These are phyloP conservation scores for Nakazawaea populi DNA, from an alignment of 805 yeast species.

Conservation along the genomic window DNA sequence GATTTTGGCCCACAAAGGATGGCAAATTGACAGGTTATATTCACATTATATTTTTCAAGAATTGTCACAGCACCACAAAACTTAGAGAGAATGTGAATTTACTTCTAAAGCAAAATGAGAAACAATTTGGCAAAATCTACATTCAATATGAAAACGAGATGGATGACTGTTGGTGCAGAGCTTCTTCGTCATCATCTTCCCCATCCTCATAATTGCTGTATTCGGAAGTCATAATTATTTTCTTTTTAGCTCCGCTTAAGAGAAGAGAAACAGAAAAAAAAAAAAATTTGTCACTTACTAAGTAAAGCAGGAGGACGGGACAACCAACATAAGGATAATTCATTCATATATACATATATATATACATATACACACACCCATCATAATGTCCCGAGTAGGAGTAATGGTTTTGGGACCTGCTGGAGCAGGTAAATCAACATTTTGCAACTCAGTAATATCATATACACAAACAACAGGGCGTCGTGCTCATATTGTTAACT, in stretches of 20 bases:
- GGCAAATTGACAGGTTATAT: conserved; percentile 62
- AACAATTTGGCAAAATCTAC: conserved; percentile 19
- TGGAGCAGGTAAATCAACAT: conserved; percentile 93
- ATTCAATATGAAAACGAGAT: conserved; percentile 30
- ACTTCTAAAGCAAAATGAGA: conserved; percentile 16
- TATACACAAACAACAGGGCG: conserved; percentile 90
- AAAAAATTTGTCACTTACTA: background rate
- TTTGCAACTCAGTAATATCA: conserved; percentile 80
- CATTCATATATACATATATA: background rate
- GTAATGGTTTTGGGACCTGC: conserved; percentile 95
- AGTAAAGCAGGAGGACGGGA: background rate
- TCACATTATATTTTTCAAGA: conserved; percentile 63
- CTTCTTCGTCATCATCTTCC: background rate
- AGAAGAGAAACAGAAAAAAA: background rate
- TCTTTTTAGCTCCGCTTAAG: no score
- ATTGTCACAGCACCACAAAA: conserved; percentile 21
- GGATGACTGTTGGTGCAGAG: conserved; percentile 33
- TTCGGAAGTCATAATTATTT: conserved; percentile 8
- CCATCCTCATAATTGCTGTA: background rate
- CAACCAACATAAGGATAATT: background rate
- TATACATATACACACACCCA: background rate
- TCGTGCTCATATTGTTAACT: conserved; percentile 87
- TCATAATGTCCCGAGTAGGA: conserved; percentile 85
- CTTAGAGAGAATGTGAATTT: conserved; percentile 22
- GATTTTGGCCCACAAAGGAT: conserved; percentile 73